A percentile compares a stretch with the other conserved stretches of the same genome.
phyloP scores from a whole-genome alignment of 768 basidiomycete genomes.

The Cytidiella melzeri region DNA sequence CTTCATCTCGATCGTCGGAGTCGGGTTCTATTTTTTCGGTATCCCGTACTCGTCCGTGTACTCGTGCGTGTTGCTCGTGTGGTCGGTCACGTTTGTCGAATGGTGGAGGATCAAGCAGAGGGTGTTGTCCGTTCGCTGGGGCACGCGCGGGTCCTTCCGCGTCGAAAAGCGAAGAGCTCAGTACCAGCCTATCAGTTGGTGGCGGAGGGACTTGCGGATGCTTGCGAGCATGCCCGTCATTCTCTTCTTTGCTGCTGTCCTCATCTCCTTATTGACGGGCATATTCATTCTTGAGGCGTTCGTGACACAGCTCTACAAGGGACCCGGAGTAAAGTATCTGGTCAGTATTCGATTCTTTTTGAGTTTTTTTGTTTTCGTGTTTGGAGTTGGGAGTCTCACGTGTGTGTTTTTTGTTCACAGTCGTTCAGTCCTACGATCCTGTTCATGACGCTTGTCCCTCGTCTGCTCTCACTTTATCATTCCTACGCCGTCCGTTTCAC shows the following conservation, averaged over 20 bases:
- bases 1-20: slow-evolving; percentile 68
- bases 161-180: slow-evolving; percentile 70
- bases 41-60: slow-evolving; percentile 73
- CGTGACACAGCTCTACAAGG: slow-evolving; percentile 81
- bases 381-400: too few species aligned
- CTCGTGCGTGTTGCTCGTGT: slow-evolving; percentile 69
- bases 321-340: slow-evolving; percentile 72
- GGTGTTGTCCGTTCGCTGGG: slow-evolving; percentile 76
- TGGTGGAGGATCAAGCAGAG: slow-evolving; percentile 88
- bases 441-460: slow-evolving; percentile 77
- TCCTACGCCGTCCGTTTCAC: slow-evolving; percentile 63
- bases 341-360: slow-evolving; percentile 58
- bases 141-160: slow-evolving; percentile 68
- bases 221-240: slow-evolving; percentile 69
- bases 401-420: too few species aligned
- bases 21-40: slow-evolving; percentile 62
- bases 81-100: slow-evolving; percentile 85
- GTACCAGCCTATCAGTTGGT: slow-evolving; percentile 53
- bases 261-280: slow-evolving; percentile 66
- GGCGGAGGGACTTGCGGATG: slow-evolving; percentile 63
- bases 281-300: slow-evolving; percentile 91
- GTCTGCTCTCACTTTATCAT: slow-evolving; percentile 70
- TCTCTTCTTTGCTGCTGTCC: slow-evolving; percentile 59
- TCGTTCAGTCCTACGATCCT: slow-evolving; percentile 78
- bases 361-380: background rate